phyloP scores from a whole-genome alignment of 805 yeast species.

The Peterozyma xylosa region DNA sequence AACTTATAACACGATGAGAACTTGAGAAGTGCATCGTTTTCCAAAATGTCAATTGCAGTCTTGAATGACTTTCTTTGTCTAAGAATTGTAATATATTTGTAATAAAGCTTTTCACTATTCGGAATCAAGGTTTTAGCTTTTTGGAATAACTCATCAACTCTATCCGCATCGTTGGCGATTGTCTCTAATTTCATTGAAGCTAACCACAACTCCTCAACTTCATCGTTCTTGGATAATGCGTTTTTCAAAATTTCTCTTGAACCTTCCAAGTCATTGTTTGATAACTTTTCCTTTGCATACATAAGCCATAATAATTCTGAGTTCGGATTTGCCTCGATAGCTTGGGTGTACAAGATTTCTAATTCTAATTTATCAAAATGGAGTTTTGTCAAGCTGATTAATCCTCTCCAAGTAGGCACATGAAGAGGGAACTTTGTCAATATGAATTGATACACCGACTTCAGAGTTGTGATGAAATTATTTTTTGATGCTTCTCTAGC shows the following conservation, averaged over 20 bases:
- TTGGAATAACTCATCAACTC: conserved; percentile 29
- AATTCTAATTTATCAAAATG: conserved; percentile 21
- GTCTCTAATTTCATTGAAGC: conserved; percentile 65
- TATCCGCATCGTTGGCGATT: conserved; percentile 25
- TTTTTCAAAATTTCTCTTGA: conserved; percentile 47
- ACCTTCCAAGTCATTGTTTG: conserved; percentile 34
- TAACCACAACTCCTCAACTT: conserved; percentile 53
- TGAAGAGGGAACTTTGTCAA: conserved; percentile 40
- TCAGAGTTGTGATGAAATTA: conserved; percentile 27
- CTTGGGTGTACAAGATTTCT: conserved; percentile 41
- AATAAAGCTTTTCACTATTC: conserved; percentile 47
- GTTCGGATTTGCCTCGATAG: conserved; percentile 42
- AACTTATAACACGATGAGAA: conserved; percentile 47
- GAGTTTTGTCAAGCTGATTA: conserved; percentile 28
- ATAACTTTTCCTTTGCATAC: conserved; percentile 68
- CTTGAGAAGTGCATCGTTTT: conserved; percentile 35
- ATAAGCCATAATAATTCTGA: conserved; percentile 48
- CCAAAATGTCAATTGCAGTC: conserved; percentile 15
- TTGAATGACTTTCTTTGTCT: conserved; percentile 36
- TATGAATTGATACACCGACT: conserved; percentile 39
- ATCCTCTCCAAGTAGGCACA: conserved; percentile 39
- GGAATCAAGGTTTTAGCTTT: conserved; percentile 21
- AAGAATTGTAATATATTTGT: conserved; percentile 47
- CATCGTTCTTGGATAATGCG: conserved; percentile 36
- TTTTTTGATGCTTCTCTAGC: conserved; percentile 23